phyloP scores from a whole-genome alignment of 768 basidiomycete genomes.

The Boletus subparvulus region DNA sequence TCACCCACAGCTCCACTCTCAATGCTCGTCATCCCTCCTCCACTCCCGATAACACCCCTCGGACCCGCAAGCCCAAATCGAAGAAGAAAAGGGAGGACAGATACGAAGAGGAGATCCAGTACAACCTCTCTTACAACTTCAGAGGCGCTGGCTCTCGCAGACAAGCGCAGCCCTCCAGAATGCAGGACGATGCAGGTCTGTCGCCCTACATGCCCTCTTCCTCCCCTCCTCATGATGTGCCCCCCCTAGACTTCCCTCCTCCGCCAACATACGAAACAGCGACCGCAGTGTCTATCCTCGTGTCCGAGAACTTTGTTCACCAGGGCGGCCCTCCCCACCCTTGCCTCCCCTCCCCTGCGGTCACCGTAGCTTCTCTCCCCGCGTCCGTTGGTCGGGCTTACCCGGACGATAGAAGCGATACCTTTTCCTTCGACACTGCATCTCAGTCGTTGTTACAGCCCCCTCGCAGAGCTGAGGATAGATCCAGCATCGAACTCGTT shows the following conservation, averaged over 20 bases:
- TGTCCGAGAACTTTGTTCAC: conserved; percentile 41
- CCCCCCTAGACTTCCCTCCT: conserved; percentile 58
- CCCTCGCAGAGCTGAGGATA: conserved; percentile 42
- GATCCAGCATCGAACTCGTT: conserved; percentile 52
- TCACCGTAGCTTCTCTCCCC: conserved; percentile 28
- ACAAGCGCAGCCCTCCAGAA: conserved; percentile 26
- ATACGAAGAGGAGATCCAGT: conserved; percentile 44
- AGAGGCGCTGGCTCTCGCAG: conserved; percentile 30
- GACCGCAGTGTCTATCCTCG: conserved; percentile 41
- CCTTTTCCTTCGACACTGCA: conserved; percentile 19
- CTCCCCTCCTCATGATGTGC: conserved; percentile 6
- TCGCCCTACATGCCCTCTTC: background rate
- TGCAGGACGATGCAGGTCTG: conserved; percentile 34
- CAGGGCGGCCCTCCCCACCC: conserved; percentile 26
- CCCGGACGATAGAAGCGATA: conserved; percentile 24
- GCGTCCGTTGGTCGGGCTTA: conserved; percentile 9
- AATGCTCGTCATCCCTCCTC: conserved; percentile 51
- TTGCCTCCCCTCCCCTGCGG: conserved; percentile 22
- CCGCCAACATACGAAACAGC: conserved; percentile 71
- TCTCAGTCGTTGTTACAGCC: conserved; percentile 17
- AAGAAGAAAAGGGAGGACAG: conserved; percentile 45
- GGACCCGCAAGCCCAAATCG: conserved; percentile 36
- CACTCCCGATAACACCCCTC: conserved; percentile 52
- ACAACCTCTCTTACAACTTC: conserved; percentile 34
- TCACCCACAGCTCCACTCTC: conserved; percentile 54